These are phyloP conservation scores for Apiospora phragmitis DNA, from an alignment of 2,329 filamentous ascomycete species.

Conservation along the genomic window DNA sequence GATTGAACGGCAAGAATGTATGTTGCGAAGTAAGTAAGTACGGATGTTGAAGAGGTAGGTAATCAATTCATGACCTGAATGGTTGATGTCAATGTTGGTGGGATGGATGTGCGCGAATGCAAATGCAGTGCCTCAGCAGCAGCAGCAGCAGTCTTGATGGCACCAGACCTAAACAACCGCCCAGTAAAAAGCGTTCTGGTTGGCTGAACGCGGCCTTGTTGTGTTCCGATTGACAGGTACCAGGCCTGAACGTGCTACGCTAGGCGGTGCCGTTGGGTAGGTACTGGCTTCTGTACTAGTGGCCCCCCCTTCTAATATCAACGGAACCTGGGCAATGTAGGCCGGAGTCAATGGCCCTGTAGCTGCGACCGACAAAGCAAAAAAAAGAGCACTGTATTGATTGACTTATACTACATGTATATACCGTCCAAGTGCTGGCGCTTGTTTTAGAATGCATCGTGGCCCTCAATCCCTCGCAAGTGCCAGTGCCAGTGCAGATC, in stretches of 20 bases:
- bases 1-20: too few relatives aligned
- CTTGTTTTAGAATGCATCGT: background rate
- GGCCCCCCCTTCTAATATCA: background rate
- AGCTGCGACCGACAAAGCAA: background rate
- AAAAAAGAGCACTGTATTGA: background rate
- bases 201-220: background rate
- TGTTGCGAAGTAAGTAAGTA: background rate
- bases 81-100: background rate
- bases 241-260: background rate
- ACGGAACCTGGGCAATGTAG: background rate
- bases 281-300: too few relatives aligned
- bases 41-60: background rate
- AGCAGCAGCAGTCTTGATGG: background rate
- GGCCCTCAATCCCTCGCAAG: background rate
- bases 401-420: background rate
- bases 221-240: conserved; percentile 3
- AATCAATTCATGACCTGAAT: background rate
- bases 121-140: background rate
- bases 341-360: background rate
- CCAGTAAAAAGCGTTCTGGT: background rate
- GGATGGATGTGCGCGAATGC: background rate
- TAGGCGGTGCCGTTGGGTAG: background rate
- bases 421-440: too few relatives aligned
- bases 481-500: background rate
- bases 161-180: background rate